Evolutionary conservation across 192 early-diverging fungal genomes (phyloP), one percentile per base, ranked within the genome.

Genomic region (Coemansia sp.): DNA sequence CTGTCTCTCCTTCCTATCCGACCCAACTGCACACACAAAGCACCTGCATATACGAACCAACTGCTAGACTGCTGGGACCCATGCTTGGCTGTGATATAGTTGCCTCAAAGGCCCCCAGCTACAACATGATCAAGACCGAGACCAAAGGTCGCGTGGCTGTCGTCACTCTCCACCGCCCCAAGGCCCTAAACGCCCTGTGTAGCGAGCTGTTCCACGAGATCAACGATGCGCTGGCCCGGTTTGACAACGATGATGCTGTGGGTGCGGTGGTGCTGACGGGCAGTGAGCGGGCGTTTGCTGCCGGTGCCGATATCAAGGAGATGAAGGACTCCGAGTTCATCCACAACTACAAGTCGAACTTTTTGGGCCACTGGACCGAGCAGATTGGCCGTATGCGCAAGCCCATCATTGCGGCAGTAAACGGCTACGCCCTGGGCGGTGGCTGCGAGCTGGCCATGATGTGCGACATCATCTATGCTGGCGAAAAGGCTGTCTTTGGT

Each of bases 391-490:
- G 76, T 36, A 85, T 90, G 76, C 85, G 85, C 65, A 99, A 99
- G 79, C 96, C 96, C 28, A 82, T 94, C 51, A 84, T 99, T 69
- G 96, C 94, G 28, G 96, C 96, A 37, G 96, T 99, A 57, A 96
- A 96, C 56, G 96, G 96, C 5, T 95, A 89, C 53, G 96, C 96
- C 39, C 83, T 98, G 19, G 96, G 96, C 39, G 96, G 96, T 56
- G 96, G 96, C 46, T 99, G 96, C 65, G 96, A 99, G 70, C 83
- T 99, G 63, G 94, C 96, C 54, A 99, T 99, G 96, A 96, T 94
- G 91, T 91, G 89, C 70, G 88, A 98, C 66, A 90, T 96, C 64
- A 96, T 98, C 75, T 98, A 98, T 56, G 96, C 96, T 38, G 96
- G 96, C 54, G 91, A 94, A 42, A 91, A 85, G 53, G 96, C 96